A percentile compares a stretch with the other conserved stretches of the same genome.
Evolutionary conservation across 1,139 yeast species (phyloP).

Genomic region (Trichomonascaceae sp.): DNA sequence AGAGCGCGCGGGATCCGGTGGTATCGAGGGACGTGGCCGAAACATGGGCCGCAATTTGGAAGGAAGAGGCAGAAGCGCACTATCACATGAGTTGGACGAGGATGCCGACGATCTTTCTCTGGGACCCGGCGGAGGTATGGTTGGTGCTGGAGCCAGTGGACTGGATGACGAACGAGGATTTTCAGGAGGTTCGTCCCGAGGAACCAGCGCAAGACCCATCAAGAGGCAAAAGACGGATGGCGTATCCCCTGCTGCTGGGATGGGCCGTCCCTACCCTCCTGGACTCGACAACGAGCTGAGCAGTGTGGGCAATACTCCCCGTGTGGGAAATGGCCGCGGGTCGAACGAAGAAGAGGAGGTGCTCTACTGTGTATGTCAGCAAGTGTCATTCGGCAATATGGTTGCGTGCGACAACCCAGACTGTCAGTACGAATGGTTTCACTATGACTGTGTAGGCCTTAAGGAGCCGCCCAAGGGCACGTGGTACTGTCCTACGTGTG

Average conservation of each 20-base stretch:
- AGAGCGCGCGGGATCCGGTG: too few species aligned
- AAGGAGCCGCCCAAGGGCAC: constrained; percentile 30
- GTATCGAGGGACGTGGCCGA: too few species aligned
- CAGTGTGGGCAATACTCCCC: constrained; percentile 38
- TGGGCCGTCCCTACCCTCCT: too few species aligned
- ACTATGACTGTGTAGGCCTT: constrained; percentile 67
- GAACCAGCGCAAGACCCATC: constrained; percentile 3
- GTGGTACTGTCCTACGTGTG: constrained; percentile 29
- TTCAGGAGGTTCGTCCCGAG: not conserved
- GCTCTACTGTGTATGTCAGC: constrained; percentile 69
- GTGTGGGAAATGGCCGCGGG: constrained; percentile 31
- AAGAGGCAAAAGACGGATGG: constrained; percentile 3
- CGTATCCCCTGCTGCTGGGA: constrained; percentile 2
- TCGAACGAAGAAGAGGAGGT: constrained; percentile 51
- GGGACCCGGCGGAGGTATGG: not conserved
- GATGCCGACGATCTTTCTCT: too few species aligned
- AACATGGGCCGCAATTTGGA: too few species aligned
- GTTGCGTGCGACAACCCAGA: constrained; percentile 79
- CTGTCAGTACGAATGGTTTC: constrained; percentile 81
- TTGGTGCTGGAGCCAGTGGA: not conserved
- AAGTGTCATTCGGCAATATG: constrained; percentile 84
- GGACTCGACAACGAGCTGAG: not conserved
- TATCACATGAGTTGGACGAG: too few species aligned
- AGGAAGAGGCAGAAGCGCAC: too few species aligned
- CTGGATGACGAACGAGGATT: not conserved